Conservation (phyloP, 352 stramenopile species). For the Pythium volutum region DNA sequence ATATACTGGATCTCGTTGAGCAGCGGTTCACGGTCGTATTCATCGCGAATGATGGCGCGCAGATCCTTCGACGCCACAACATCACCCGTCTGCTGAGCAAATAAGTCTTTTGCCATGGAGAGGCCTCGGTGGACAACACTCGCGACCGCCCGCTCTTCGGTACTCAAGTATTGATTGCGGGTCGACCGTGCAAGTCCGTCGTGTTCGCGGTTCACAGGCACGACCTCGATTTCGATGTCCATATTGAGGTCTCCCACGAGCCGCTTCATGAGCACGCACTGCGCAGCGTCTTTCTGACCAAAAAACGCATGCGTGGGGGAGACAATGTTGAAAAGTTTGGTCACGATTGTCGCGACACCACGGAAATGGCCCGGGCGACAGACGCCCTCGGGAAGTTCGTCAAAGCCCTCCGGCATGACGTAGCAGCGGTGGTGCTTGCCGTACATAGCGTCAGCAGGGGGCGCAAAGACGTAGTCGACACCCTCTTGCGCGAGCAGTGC, state of each 20-base stretch:
- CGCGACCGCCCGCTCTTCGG: conserved; percentile 85
- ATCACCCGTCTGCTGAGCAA: conserved; percentile 26
- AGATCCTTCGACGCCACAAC: conserved; percentile 37
- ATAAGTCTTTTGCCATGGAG: conserved; percentile 43
- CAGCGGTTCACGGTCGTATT: conserved; percentile 85
- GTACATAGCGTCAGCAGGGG: conserved; percentile 88
- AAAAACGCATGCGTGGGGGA: conserved; percentile 97
- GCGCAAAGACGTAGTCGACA: conserved; percentile 91
- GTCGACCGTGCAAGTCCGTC: conserved; percentile 98
- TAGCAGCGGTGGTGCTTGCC: conserved; percentile 75
- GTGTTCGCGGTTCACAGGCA: conserved; percentile 90
- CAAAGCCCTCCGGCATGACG: conserved; percentile 93
- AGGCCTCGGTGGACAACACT: conserved; percentile 88
- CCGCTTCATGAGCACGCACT: conserved; percentile 94
- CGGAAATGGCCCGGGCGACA: conserved; percentile 96
- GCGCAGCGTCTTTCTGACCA: conserved; percentile 98
- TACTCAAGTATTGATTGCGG: conserved; percentile 97
- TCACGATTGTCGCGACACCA: conserved; percentile 98
- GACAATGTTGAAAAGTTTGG: conserved; percentile 99
- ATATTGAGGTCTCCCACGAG: conserved; percentile 98
- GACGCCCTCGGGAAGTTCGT: conserved; percentile 90
- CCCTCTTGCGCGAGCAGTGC: conserved; percentile 77
- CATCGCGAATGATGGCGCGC: conserved; percentile 37
- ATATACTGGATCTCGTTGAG: conserved; percentile 96
- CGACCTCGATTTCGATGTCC: conserved; percentile 89